Evolutionary conservation across 805 yeast genomes (phyloP), one percentile per base, ranked within the genome.

Genomic region (Pichia kluyveri): DNA sequence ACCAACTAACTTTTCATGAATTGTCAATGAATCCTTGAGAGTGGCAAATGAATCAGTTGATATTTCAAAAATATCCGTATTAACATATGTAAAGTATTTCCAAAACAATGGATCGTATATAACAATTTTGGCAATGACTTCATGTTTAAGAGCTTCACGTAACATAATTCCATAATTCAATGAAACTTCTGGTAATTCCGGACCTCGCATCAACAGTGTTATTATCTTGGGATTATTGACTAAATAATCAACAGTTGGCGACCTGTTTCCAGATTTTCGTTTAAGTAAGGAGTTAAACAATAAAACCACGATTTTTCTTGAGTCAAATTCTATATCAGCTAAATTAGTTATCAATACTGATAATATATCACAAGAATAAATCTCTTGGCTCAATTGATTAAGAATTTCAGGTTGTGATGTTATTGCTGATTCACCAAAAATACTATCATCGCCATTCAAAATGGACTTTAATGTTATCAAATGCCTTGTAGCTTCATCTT

Each of bases 31-130:
- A 51, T 82, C 91, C 55, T 71, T 76, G 57, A 85, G 68, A 1
- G 96, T 86, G 46, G 83, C 80, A 65, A 91, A 86, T 1, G 96
- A 79, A 61, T 89, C 96, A 0, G 96, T 86, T 49, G 96, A 88
- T 23, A 86, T 79, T 66, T 93, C 98, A 68, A 93, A 93, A 30
- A 84, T 80, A 5, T 82, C 83, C 38, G 76, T 71, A 55, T 81
- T 83, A 38, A 86, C 86, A 62, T 85, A 87, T 41, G 76, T 79
- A 65, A 93, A 91, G 57, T 80, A 83, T 52, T 79, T 77, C 98
- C 98, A 93, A 53, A 91, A 73, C 26, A 70, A 68, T 18, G 78
- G 75, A 53, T 80, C 80, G 40, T 72, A 66, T 40, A 91, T 60
- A 11, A 88, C 71, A 50, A 75, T 73, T 46, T 73, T 69, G 34